Conservation (phyloP, 208 protist genomes). For the Trypanosoma grayi region DNA sequence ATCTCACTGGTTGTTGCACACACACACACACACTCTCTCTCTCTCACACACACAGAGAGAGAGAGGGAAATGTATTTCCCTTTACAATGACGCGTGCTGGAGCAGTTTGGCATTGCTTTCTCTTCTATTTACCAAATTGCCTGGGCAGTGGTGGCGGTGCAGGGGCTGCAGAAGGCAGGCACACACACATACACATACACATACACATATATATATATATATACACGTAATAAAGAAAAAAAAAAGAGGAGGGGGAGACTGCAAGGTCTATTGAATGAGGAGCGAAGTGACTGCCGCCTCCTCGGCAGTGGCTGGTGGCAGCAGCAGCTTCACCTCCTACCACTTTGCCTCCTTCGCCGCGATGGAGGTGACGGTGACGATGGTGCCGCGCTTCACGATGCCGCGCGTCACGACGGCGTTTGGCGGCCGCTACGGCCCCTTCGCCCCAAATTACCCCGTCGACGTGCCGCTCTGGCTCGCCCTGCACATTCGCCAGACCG, state of each 20-base stretch:
- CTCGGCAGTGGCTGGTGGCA: not conserved
- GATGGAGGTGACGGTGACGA: constrained; percentile 66
- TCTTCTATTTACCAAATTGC: no score
- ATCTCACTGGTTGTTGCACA: no score
- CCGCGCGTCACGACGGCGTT: constrained; percentile 48
- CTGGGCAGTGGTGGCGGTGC: no score
- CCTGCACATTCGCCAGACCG: constrained; percentile 77
- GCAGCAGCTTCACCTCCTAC: constrained; percentile 59
- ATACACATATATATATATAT: no score
- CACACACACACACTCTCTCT: no score
- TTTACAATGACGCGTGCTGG: no score
- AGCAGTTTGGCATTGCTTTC: no score
- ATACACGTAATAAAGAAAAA: not conserved
- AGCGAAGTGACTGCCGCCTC: not conserved
- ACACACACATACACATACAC: no score
- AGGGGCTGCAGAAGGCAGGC: no score
- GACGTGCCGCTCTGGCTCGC: constrained; percentile 85
- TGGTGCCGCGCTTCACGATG: constrained; percentile 84
- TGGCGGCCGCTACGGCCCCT: constrained; percentile 71
- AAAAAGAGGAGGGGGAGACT: not conserved
- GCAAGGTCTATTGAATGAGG: not conserved
- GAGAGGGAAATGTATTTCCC: no score
- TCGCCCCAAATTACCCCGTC: constrained; percentile 72
- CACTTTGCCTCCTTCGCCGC: constrained; percentile 82
- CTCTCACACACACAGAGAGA: no score